phyloP scores from a whole-genome alignment of 345 rosid species.

The Citrus medica region DNA sequence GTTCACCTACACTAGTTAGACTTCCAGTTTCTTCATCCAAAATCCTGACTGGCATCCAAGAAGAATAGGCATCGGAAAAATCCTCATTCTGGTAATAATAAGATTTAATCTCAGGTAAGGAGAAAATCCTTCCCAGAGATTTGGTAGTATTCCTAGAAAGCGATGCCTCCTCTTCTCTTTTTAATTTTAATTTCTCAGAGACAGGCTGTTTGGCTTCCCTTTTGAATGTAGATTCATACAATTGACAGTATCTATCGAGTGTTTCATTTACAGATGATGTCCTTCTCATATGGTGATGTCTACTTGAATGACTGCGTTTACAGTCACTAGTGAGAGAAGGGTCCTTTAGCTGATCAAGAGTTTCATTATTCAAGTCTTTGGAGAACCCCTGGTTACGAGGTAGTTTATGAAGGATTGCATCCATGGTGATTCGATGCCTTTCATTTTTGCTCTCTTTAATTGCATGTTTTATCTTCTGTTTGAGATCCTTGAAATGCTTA shows the following conservation, averaged over 20 bases:
- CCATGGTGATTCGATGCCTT: constrained; percentile 69
- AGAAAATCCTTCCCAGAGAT: constrained; percentile 50
- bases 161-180: constrained; percentile 27
- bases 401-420: constrained; percentile 74
- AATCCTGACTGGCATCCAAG: constrained; percentile 14
- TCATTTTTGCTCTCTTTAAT: constrained; percentile 57
- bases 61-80: constrained; percentile 23
- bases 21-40: constrained; percentile 7
- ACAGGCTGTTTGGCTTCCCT: constrained; percentile 39
- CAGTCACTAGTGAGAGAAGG: constrained; percentile 6
- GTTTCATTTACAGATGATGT: constrained; percentile 58
- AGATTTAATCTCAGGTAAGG: constrained; percentile 58
- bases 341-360: constrained; percentile 31
- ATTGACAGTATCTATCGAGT: constrained; percentile 55
- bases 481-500: constrained; percentile 64
- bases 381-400: constrained; percentile 57
- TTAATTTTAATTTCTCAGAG: constrained; percentile 24
- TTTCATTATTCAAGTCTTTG: constrained; percentile 45
- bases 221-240: constrained; percentile 48
- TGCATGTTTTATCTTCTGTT: constrained; percentile 61
- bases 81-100: constrained; percentile 18
- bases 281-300: constrained; percentile 29
- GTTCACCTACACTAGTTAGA: constrained; percentile 19
- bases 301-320: constrained; percentile 16
- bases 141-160: constrained; percentile 22